Evolutionary conservation across 345 rosid genomes (phyloP), one percentile per base, ranked within the genome.

Genomic region (Ceriops zippeliana): DNA sequence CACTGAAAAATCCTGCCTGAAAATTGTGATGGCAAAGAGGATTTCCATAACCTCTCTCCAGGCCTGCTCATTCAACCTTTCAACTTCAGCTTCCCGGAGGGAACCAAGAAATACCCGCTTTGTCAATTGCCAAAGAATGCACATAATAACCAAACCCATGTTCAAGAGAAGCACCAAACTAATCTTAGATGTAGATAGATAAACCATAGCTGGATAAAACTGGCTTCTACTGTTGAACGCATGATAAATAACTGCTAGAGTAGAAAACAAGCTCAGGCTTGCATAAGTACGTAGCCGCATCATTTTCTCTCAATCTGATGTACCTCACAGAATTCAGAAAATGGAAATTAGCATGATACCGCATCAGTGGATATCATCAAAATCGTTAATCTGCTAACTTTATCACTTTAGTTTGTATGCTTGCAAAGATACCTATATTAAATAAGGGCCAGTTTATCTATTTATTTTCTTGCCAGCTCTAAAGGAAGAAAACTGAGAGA

Each of bases 21-120:
- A 93, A 13, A 93, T 93, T 8, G 97, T 93, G 61, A 93, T 84
- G 2, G 96, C 98, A 64, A 93, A 93, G 72, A 93, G 96, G 67
- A 91, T 86, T 80, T 93, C 97, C 97, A 93, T 91, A 56, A 89
- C 82, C 76, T 93, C 98, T 62, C 98, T 89, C 96, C 95, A 89
- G 0, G 91, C 86, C 59, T 91, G 97, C 76, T 93, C 98, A 66
- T 93, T 93, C 78, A 93, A 74, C 61, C 98, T 82, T 85, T 93
- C 98, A 21, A 93, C 86, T 64, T 93, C 98, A 10, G 97, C 97
- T 79, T 93, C 98, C 5, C 98, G 87, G 28, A 93, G 98, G 11
- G 93, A 77, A 42, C 98, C 98, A 19, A 93, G 95, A 75, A 93
- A 93, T 8, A 93, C 62, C 27, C 81, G 71, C 62, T 91, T 93